Evolutionary conservation across 768 basidiomycete genomes (phyloP), one percentile per base, ranked within the genome.

Genomic region (Boletus edulis): DNA sequence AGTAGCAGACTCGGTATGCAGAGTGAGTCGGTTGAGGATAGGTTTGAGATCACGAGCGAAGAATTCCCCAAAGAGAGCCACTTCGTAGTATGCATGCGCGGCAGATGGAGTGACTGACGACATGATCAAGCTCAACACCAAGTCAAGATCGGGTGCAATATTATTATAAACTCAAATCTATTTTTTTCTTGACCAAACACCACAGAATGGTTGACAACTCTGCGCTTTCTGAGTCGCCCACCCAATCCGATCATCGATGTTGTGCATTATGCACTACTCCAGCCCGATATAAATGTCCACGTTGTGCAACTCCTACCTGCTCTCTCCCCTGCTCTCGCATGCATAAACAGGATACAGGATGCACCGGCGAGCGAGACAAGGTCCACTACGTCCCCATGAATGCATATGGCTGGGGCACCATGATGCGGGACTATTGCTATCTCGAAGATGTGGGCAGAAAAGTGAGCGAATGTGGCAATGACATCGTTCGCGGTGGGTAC

Each of bases 341-440:
- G n/a, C 91, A 94, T 75, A 94, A 93, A 68, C 60, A 74, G 12
- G 57, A 68, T 15, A 77, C 75, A 15, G 77, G 78, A 14, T 94
- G 91, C 66, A 79, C 81, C 0, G 92, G 91, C 12, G 75, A 82
- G 56, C 85, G 91, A 51, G 79, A 94, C 73, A 86, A 85, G 63
- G 83, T 76, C 0, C 79, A 78, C 3, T 91, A 85, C 66, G 83
- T 94, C 15, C 82, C 88, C 13, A 87, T 94, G 84, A 93, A 91
- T 62, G 67, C 83, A 61, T 96, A 93, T 64, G 81, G 83, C 5
- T 92, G 89, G 82, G 91, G 91, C 10, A 79, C 81, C 27, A 87
- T 96, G 85, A 89, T 93, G 85, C 81, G 86, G 62, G 94, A 97
- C 72, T 97, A 94, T 68, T 77, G 78, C 40, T 94, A 85, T 67